Conservation (phyloP, 1,284 basidiomycete genomes). For the Golubevia sp. region DNA sequence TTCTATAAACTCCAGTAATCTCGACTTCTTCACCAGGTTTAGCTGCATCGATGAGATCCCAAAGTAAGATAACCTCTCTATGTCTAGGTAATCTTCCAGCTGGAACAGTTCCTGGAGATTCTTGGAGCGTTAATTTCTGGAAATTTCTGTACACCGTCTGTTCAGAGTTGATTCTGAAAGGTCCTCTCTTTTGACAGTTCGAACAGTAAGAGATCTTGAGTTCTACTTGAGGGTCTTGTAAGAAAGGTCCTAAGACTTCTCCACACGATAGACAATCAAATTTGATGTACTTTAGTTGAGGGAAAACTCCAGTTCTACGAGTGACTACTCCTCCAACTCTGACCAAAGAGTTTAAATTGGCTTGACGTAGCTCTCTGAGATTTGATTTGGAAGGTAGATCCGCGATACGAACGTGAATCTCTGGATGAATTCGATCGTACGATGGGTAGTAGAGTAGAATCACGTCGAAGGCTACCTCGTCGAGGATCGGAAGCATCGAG, state of each 20-base stretch:
- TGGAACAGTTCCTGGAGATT: constrained; percentile 96
- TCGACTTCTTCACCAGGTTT: constrained; percentile 98
- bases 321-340: constrained; percentile 97
- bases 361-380: constrained; percentile 88
- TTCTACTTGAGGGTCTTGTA: constrained; percentile 93
- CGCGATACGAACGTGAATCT: constrained; percentile 95
- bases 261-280: constrained; percentile 88
- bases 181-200: constrained; percentile 89
- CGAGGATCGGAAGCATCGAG: constrained; percentile 91
- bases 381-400: constrained; percentile 88
- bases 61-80: constrained; percentile 92
- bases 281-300: constrained; percentile 98
- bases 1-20: constrained; percentile 89
- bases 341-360: constrained; percentile 91
- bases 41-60: constrained; percentile 96
- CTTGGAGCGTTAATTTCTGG: constrained; percentile 98
- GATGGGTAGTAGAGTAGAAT: constrained; percentile 94
- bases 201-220: constrained; percentile 84
- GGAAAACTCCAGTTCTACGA: constrained; percentile 91
- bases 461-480: constrained; percentile 89
- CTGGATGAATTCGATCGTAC: constrained; percentile 95
- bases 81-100: constrained; percentile 94
- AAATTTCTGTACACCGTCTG: constrained; percentile 99
- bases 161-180: constrained; percentile 95
- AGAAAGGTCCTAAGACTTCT: constrained; percentile 90